Evolutionary conservation across 768 basidiomycete genomes (phyloP).

Genomic region (Lenzites betulinus): DNA sequence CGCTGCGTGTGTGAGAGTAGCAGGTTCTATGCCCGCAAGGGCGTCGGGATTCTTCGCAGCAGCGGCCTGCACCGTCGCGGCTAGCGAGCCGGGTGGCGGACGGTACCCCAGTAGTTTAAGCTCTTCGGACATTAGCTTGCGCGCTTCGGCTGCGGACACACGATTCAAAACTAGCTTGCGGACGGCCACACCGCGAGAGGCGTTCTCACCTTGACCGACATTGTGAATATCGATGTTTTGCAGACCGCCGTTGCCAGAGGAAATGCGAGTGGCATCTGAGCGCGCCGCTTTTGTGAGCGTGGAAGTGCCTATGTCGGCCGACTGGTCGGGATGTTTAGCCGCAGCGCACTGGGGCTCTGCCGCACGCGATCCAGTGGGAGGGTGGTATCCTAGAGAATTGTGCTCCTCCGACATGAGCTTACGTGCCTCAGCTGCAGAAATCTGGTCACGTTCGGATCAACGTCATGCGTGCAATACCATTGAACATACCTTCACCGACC

Average conservation of each 20-base stretch:
- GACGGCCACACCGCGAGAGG: too few relatives aligned
- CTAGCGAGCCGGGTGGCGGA: conserved; percentile 31
- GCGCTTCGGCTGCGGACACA: conserved; percentile 21
- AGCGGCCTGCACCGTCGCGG: conserved; percentile 29
- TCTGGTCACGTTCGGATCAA: too few relatives aligned
- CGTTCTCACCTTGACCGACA: too few relatives aligned
- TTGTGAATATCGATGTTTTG: too few relatives aligned
- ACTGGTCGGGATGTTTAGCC: conserved; percentile 33
- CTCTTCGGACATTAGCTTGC: conserved; percentile 31
- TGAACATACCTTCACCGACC: conserved; percentile 25
- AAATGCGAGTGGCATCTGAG: conserved; percentile 14
- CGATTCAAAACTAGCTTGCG: too few relatives aligned
- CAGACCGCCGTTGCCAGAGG: neutral
- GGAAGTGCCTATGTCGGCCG: conserved; percentile 18
- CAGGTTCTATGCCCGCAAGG: neutral
- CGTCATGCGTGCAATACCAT: too few relatives aligned
- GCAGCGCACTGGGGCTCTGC: conserved; percentile 38
- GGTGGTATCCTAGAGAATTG: conserved; percentile 39
- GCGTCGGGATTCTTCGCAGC: conserved; percentile 30
- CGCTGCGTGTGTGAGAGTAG: conserved; percentile 26
- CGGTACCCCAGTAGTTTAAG: conserved; percentile 33
- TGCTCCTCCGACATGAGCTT: conserved; percentile 40
- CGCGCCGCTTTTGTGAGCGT: conserved; percentile 27
- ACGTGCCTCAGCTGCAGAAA: conserved; percentile 32
- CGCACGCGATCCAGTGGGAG: conserved; percentile 38